These are phyloP conservation scores for Populus pruinosa DNA, from an alignment of 345 rosid species.

Conservation along the genomic window DNA sequence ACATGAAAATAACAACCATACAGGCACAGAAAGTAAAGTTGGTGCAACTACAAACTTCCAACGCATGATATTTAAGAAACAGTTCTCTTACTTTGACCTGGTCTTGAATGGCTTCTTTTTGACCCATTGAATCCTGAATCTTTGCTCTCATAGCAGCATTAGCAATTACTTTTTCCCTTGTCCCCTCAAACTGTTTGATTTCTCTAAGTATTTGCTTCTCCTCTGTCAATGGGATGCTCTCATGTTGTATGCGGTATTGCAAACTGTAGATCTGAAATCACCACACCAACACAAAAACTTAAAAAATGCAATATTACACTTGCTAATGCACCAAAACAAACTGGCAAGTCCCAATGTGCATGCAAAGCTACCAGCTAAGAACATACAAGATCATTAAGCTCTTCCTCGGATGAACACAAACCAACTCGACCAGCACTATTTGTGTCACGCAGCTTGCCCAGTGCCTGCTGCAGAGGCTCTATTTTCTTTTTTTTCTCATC, in stretches of 20 bases:
- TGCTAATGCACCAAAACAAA: slow-evolving; percentile 6
- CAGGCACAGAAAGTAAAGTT: not conserved
- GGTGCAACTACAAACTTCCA: slow-evolving; percentile 1
- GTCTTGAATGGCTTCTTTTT: slow-evolving; percentile 75
- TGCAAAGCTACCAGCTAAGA: slow-evolving; percentile 10
- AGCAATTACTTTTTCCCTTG: slow-evolving; percentile 86
- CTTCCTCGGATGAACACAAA: slow-evolving; percentile 88
- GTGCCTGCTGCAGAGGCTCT: slow-evolving; percentile 82
- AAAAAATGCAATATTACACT: not conserved
- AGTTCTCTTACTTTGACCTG: slow-evolving; percentile 83
- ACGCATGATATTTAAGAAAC: not conserved
- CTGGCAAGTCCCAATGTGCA: not conserved
- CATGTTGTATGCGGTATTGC: slow-evolving; percentile 84
- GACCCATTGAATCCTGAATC: slow-evolving; percentile 86
- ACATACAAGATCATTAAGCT: slow-evolving; percentile 72
- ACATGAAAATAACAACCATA: not conserved
- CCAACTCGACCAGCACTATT: slow-evolving; percentile 39
- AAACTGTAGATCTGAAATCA: slow-evolving; percentile 66
- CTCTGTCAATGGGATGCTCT: slow-evolving; percentile 81
- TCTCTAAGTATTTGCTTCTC: slow-evolving; percentile 92
- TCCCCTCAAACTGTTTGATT: slow-evolving; percentile 85
- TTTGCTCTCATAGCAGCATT: slow-evolving; percentile 75
- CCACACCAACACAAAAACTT: slow-evolving; percentile 14
- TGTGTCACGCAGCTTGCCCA: slow-evolving; percentile 67
- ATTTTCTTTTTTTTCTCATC: slow-evolving; percentile 74